Evolutionary conservation across 345 rosid species (phyloP), one percentile per base, ranked within the genome.

Genomic region (Gossypium bickii): DNA sequence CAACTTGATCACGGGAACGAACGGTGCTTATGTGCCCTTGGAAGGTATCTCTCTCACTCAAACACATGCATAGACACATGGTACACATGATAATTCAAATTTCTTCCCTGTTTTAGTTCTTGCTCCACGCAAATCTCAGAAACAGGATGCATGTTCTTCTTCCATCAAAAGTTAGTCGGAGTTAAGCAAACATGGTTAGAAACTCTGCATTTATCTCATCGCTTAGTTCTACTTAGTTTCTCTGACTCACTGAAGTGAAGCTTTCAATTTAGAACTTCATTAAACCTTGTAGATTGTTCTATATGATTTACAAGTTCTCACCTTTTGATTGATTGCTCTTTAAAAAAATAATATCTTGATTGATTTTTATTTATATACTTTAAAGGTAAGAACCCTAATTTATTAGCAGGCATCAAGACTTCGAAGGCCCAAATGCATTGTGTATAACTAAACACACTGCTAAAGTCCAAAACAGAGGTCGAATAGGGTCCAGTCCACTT

Each of bases 1-100:
- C 76, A 15, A 69, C 57, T 29, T 76, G 77, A 75, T 72, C 22
- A 2, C 38, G 34, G 70, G 71, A 53, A 47, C 10, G 12, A 7
- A 67, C 34, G 7, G 56, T 1, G n/a, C 41, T 47, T 48, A 20
- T 20, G 20, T 66, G 25, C 24, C 49, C 29, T 45, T 67, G 3
- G 1, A n/a, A 70, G 73, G 73, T 70, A 25, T 25, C 72, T 49
- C 72, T 68, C 60, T 51, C 45, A 12, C n/a, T 15, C 41, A 29
- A 11, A 4, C 47, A 10, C 27, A 13, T 16, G 15, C 11, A 47
- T 0, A 9, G 15, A 29, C 11, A 17, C 17, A 18, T 9, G 5
- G 41, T 11, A 29, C 11, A 17, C 17, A 18, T 9, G 5, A 18
- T 11, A 17, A 29, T 18, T 52, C 27, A 6, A 9, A 11, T 4